These are phyloP conservation scores for Tylopilus rubrobrunneus DNA, from an alignment of 768 basidiomycete species.

Conservation along the genomic window DNA sequence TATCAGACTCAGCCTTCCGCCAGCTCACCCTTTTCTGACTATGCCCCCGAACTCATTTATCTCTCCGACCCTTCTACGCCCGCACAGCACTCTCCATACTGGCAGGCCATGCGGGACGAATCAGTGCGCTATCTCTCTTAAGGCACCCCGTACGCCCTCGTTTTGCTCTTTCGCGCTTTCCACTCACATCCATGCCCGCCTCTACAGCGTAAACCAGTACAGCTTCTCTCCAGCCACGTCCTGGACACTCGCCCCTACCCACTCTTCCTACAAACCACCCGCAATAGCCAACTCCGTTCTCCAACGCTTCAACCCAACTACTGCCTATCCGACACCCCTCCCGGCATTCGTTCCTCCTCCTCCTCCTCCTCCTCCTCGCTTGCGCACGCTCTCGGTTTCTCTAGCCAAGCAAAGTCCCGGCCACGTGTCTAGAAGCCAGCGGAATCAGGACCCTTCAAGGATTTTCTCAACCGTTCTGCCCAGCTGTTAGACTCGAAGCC, in stretches of 20 bases:
- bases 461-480: conserved; percentile 47
- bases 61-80: conserved; percentile 47
- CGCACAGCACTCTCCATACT: conserved; percentile 51
- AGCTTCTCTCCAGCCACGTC: conserved; percentile 34
- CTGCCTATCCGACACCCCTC: conserved; percentile 66
- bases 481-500: conserved; percentile 41
- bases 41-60: conserved; percentile 58
- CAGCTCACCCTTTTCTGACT: conserved; percentile 63
- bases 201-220: conserved; percentile 23
- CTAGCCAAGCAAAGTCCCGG: conserved; percentile 25
- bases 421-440: conserved; percentile 43
- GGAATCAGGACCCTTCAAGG: conserved; percentile 59
- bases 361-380: conserved; percentile 57
- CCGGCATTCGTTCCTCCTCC: conserved; percentile 58
- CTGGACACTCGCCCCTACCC: conserved; percentile 40
- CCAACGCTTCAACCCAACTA: conserved; percentile 55
- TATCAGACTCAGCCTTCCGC: conserved; percentile 31
- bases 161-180: neutral
- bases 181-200: neutral
- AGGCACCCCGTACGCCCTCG: conserved; percentile 42
- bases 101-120: conserved; percentile 61
- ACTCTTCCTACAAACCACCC: conserved; percentile 52
- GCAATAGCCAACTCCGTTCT: conserved; percentile 64
- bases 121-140: conserved; percentile 58
- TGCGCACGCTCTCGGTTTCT: conserved; percentile 64